Percentiles rank a stretch among this genome's conserved stretches.
Conservation (phyloP, 352 stramenopile species). For the Pythium aphanidermatum region DNA sequence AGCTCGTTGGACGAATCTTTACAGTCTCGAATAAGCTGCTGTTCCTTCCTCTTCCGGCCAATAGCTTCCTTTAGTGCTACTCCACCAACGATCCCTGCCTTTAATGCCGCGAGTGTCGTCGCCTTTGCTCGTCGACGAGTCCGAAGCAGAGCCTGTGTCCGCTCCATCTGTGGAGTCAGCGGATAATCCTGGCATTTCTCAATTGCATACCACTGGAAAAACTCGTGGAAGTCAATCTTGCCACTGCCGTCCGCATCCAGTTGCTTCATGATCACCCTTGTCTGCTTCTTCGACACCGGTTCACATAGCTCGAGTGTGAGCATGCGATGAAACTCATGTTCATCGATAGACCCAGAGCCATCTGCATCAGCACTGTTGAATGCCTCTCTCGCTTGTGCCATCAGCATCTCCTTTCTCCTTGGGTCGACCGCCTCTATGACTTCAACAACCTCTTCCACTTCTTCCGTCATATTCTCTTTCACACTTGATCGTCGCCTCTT, state of each 20-base stretch:
- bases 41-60: constrained; percentile 13
- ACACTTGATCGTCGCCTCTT: not conserved
- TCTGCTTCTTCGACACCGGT: constrained; percentile 26
- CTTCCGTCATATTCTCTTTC: not conserved
- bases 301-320: constrained; percentile 33
- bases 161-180: constrained; percentile 26
- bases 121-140: constrained; percentile 24
- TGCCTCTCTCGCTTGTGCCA: constrained; percentile 22
- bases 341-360: constrained; percentile 31
- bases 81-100: constrained; percentile 8
- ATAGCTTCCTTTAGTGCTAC: constrained; percentile 21
- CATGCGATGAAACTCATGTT: constrained; percentile 29
- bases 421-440: constrained; percentile 35
- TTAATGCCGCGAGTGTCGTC: constrained; percentile 16
- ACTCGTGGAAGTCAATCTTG: constrained; percentile 43
- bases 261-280: constrained; percentile 25
- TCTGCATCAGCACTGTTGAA: constrained; percentile 32
- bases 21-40: constrained; percentile 25
- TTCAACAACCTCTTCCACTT: constrained; percentile 23
- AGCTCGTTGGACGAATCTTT: constrained; percentile 28
- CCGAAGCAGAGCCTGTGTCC: constrained; percentile 24
- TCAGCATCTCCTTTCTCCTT: constrained; percentile 28
- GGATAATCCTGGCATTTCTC: constrained; percentile 45
- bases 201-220: constrained; percentile 42
- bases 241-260: constrained; percentile 33